A percentile compares a stretch with the other conserved stretches of the same genome.
phyloP scores from a whole-genome alignment of 805 yeast species.

The Kurtzmaniella fragi region DNA sequence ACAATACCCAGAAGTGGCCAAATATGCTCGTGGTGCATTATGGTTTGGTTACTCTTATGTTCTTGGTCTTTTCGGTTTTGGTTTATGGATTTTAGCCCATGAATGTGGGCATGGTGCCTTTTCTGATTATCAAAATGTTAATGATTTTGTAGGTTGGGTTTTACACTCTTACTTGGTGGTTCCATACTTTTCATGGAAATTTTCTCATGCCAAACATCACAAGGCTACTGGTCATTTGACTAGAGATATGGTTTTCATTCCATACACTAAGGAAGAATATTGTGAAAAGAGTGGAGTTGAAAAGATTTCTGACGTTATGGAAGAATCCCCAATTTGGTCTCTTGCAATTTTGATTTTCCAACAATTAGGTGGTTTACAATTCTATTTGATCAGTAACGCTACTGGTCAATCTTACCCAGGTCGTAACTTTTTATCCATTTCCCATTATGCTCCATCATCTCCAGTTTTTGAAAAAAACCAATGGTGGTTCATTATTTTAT shows the following conservation, averaged over 20 bases:
- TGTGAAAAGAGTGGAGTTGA: slow-evolving; percentile 26
- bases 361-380: slow-evolving; percentile 53
- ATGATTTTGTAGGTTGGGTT: slow-evolving; percentile 58
- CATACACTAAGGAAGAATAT: slow-evolving; percentile 46
- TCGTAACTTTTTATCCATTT: slow-evolving; percentile 35
- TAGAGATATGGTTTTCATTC: slow-evolving; percentile 58
- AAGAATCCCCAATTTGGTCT: slow-evolving; percentile 51
- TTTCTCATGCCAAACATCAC: slow-evolving; percentile 56
- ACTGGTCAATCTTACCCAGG: slow-evolving; percentile 48
- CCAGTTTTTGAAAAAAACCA: slow-evolving; percentile 52
- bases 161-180: slow-evolving; percentile 53
- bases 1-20: slow-evolving; percentile 13
- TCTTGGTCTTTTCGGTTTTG: slow-evolving; percentile 49
- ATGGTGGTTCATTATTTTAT: slow-evolving; percentile 49
- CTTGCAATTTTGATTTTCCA: slow-evolving; percentile 42
- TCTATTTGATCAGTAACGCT: slow-evolving; percentile 47
- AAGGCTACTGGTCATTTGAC: slow-evolving; percentile 59
- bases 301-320: slow-evolving; percentile 41
- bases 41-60: slow-evolving; percentile 37
- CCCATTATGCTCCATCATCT: slow-evolving; percentile 52
- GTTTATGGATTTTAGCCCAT: slow-evolving; percentile 60
- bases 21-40: slow-evolving; percentile 30
- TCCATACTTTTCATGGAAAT: slow-evolving; percentile 63
- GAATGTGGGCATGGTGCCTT: slow-evolving; percentile 65
- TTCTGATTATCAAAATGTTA: slow-evolving; percentile 47